Conservation (phyloP, 768 basidiomycete genomes). For the Trichaptum fuscoviolaceum region DNA sequence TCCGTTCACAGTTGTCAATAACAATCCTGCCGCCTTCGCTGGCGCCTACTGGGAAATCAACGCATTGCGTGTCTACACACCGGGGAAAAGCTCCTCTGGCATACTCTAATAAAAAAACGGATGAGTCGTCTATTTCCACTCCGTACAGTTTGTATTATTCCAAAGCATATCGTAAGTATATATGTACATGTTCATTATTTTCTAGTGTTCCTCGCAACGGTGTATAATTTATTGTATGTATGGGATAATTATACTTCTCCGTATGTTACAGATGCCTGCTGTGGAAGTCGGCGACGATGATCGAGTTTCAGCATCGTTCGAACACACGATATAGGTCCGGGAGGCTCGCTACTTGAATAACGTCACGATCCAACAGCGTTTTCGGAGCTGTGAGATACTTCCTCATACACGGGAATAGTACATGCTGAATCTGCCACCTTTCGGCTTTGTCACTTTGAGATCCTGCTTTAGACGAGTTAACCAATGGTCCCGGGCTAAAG, state of each 20-base stretch:
- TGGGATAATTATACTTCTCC: too few species aligned
- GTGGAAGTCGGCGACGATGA: not conserved
- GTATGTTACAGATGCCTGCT: too few species aligned
- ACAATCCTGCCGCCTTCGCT: slow-evolving; percentile 50
- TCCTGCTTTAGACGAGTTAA: slow-evolving; percentile 18
- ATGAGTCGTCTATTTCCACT: too few species aligned
- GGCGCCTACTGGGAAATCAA: slow-evolving; percentile 72
- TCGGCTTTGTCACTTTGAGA: slow-evolving; percentile 44
- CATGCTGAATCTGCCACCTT: slow-evolving; percentile 86
- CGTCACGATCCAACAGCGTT: slow-evolving; percentile 61
- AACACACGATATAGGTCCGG: slow-evolving; percentile 94
- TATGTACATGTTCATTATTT: too few species aligned
- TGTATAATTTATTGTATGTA: too few species aligned
- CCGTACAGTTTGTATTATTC: too few species aligned
- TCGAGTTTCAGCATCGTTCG: slow-evolving; percentile 64
- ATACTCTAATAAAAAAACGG: too few species aligned
- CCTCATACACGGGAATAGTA: slow-evolving; percentile 82
- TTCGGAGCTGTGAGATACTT: slow-evolving; percentile 68
- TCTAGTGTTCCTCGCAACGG: too few species aligned
- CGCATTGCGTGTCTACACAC: slow-evolving; percentile 49
- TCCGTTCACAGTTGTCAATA: slow-evolving; percentile 43
- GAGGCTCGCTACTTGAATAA: slow-evolving; percentile 84
- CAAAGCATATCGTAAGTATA: too few species aligned
- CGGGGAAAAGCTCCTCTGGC: slow-evolving; percentile 4
- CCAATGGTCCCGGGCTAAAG: slow-evolving; percentile 64